Evolutionary conservation across 106 monocot species (phyloP).

Genomic region (Narthecium ossifragum): DNA sequence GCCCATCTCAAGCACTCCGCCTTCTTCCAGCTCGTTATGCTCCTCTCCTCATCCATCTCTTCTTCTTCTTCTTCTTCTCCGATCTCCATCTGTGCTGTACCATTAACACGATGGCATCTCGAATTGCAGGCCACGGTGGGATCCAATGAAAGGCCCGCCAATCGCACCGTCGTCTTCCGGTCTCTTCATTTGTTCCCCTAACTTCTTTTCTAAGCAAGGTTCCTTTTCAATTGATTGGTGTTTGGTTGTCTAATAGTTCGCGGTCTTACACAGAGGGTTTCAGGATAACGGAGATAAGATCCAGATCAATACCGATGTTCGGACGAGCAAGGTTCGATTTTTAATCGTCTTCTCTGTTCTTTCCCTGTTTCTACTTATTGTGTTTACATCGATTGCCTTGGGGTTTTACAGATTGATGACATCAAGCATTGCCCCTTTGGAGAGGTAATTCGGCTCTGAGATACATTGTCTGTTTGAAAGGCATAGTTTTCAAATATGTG

Average conservation of each 20-base stretch:
- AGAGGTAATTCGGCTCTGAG: conserved; percentile 46
- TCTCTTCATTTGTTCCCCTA: neutral
- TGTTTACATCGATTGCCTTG: neutral
- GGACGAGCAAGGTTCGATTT: conserved; percentile 52
- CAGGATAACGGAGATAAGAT: conserved; percentile 50
- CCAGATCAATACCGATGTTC: conserved; percentile 69
- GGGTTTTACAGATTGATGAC: conserved; percentile 70
- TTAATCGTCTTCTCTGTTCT: neutral
- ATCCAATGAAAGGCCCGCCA: conserved; percentile 51
- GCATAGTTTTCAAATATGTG: neutral
- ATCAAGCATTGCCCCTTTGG: conserved; percentile 64
- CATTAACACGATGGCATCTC: neutral
- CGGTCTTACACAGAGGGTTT: conserved; percentile 53
- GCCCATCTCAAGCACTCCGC: conserved; percentile 60
- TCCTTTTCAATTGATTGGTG: neutral
- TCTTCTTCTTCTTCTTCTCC: conserved; percentile 1
- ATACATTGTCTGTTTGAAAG: neutral
- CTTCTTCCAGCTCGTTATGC: conserved; percentile 77
- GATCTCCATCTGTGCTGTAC: too few relatives aligned
- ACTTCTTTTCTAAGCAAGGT: neutral
- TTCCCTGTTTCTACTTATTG: neutral
- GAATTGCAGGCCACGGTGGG: conserved; percentile 57
- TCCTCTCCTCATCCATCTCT: neutral
- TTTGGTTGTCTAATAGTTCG: too few relatives aligned
- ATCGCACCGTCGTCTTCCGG: conserved; percentile 97